phyloP scores from a whole-genome alignment of 257 asterid genomes.

The Ocimum tenuiflorum region DNA sequence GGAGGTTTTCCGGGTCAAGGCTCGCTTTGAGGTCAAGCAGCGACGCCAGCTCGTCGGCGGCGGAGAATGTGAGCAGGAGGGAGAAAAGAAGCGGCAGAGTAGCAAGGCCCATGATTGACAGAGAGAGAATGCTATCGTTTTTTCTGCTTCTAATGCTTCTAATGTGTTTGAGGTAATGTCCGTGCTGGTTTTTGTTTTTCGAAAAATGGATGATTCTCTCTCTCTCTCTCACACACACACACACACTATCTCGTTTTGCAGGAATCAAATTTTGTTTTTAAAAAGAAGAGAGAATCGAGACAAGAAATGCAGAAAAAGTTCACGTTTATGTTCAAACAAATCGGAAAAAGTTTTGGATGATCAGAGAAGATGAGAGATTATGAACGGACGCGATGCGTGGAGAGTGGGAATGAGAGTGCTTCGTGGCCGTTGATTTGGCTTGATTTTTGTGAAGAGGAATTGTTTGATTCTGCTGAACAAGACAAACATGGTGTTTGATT shows the following conservation, averaged over 20 bases:
- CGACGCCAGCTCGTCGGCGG: slow-evolving; percentile 41
- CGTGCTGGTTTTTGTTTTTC: slow-evolving; percentile 6
- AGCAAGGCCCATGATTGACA: slow-evolving; percentile 37
- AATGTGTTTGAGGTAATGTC: slow-evolving; percentile 21
- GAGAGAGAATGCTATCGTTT: not conserved
- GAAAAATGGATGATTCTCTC: slow-evolving; percentile 15
- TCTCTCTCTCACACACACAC: not conserved
- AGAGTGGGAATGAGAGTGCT: not conserved
- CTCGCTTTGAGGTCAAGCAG: slow-evolving; percentile 61
- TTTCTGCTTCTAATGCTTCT: slow-evolving; percentile 17
- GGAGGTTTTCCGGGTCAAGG: slow-evolving; percentile 64
- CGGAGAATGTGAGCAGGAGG: slow-evolving; percentile 30
- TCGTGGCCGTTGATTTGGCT: slow-evolving; percentile 19
- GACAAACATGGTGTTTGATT: not conserved
- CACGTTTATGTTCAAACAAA: slow-evolving; percentile 16
- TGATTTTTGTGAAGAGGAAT: not conserved
- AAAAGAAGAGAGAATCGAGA: slow-evolving; percentile 31
- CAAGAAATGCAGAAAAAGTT: slow-evolving; percentile 23
- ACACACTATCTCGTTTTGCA: slow-evolving; percentile 8
- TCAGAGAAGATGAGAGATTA: not conserved
- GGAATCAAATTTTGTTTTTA: slow-evolving; percentile 9
- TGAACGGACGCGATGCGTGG: not conserved
- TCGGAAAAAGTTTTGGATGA: slow-evolving; percentile 11
- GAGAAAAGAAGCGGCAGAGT: slow-evolving; percentile 20
- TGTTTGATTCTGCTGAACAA: not conserved